phyloP scores from a whole-genome alignment of 208 protist genomes.

The Crithidia bombi region DNA sequence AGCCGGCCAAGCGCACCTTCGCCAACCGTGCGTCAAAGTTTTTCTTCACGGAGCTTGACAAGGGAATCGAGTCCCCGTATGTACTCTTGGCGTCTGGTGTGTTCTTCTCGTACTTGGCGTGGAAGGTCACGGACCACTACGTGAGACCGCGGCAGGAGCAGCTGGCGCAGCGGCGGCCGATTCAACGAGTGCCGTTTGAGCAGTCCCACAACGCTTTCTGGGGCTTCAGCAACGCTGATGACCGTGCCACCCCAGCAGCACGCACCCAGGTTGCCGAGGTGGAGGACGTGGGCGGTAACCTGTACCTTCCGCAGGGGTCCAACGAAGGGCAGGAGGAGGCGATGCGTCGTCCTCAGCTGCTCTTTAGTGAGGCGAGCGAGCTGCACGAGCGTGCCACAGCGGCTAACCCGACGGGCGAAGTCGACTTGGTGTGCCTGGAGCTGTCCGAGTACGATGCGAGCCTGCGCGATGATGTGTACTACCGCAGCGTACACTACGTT shows the following conservation, averaged over 20 bases:
- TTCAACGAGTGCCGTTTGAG: slow-evolving; percentile 68
- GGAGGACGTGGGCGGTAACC: slow-evolving; percentile 28
- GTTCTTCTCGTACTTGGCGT: slow-evolving; percentile 59
- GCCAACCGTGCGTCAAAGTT: slow-evolving; percentile 70
- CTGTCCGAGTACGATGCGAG: slow-evolving; percentile 78
- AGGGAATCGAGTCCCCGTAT: slow-evolving; percentile 74
- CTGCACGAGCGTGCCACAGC: slow-evolving; percentile 37
- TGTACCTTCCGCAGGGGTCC: slow-evolving; percentile 42
- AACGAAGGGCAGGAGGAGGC: slow-evolving; percentile 54
- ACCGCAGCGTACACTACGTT: slow-evolving; percentile 89
- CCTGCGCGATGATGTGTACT: slow-evolving; percentile 78
- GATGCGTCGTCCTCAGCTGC: slow-evolving; percentile 71
- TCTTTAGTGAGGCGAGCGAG: slow-evolving; percentile 79
- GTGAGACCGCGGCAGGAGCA: slow-evolving; percentile 54
- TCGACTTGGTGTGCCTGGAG: slow-evolving; percentile 80
- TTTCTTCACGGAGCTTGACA: slow-evolving; percentile 88
- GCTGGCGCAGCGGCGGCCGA: slow-evolving; percentile 42
- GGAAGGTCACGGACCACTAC: slow-evolving; percentile 65
- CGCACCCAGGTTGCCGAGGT: slow-evolving; percentile 2
- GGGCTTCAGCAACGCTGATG: slow-evolving; percentile 44
- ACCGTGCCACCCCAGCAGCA: not conserved
- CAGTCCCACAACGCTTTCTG: slow-evolving; percentile 81
- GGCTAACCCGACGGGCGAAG: slow-evolving; percentile 37
- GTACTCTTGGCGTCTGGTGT: slow-evolving; percentile 57
- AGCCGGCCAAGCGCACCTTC: slow-evolving; percentile 43